Base-by-base conservation (phyloP, 441 rosid genomes). In the Populus hybrid region DNA sequence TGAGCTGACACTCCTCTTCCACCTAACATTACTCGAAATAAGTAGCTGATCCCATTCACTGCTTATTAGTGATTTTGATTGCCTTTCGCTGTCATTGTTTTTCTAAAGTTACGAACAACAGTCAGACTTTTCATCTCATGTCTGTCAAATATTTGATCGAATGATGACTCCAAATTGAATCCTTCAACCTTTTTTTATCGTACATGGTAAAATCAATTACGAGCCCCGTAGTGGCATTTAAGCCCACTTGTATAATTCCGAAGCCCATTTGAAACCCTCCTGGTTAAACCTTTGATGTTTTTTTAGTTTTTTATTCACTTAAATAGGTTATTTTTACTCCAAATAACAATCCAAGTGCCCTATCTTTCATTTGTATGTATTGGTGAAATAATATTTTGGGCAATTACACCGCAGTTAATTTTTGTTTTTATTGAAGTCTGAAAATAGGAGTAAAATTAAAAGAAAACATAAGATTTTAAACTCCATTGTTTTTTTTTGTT, bases 1-100 rank as follows among this genome's bases (percentile, higher is more conserved):
- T 73, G 46, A 6, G 35, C 75, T 32, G 75, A 73, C 75, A 57
- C 32, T 73, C 67, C 67, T 57, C 10, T 30, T n/a, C 67, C 1
- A 30, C 46, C 75, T 5, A 36, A 36, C 50, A 20, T n/a, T 8
- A 18, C 46, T 21, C 46, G 2, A 69, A 28, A 73, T 20, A 65
- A 57, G 32, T 73, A 20, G 28, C 18, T 54, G 28, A 30, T 54
- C 9, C 46, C 28, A 20, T 20, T 30, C 67, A n/a, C 26, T 38
- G 11, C 10, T 32, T 6, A 14, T 28, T 3, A 0, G 14, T 72
- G 66, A 16, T 72, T 38, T 30, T 73, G 66, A 73, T 59, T 59
- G 10, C 26, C 67, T 10, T 5, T 32, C 18, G 54, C 54, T 46
- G 14, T 46, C 54, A 46, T 46, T 46, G 54, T 14, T 46, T 50